Evolutionary conservation across 306 rosid genomes (phyloP).

Genomic region (Malus orientalis): DNA sequence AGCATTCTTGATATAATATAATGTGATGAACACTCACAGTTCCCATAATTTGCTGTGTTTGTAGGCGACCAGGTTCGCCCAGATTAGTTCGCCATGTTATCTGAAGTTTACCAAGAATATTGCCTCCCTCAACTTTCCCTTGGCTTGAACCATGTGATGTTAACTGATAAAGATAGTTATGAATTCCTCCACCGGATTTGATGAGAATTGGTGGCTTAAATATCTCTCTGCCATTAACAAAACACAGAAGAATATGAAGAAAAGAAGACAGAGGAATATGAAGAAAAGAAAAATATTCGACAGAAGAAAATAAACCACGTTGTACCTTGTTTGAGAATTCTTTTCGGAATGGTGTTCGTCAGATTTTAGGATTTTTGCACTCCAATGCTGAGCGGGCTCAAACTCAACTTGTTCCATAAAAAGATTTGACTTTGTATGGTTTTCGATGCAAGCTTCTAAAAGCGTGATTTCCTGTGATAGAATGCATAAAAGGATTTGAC

Average conservation of each 20-base stretch:
- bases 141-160: conserved; percentile 46
- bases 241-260: background rate
- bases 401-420: conserved; percentile 99
- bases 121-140: conserved; percentile 81
- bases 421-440: conserved; percentile 93
- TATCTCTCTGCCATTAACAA: conserved; percentile 43
- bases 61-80: conserved; percentile 97
- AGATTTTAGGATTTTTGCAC: conserved; percentile 63
- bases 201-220: conserved; percentile 66
- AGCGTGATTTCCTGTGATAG: conserved; percentile 78
- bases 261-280: background rate
- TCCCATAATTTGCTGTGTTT: conserved; percentile 95
- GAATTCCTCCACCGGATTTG: conserved; percentile 89
- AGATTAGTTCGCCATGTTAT: conserved; percentile 97
- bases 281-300: background rate
- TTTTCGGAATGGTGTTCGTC: conserved; percentile 47
- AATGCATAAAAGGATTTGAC: conserved; percentile 68
- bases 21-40: conserved; percentile 51
- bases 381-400: conserved; percentile 83
- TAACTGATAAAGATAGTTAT: conserved; percentile 85
- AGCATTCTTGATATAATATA: background rate
- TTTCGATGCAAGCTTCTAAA: conserved; percentile 97
- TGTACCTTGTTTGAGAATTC: conserved; percentile 42
- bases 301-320: background rate
- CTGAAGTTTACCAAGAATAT: conserved; percentile 94